Conservation (phyloP, 2,329 filamentous ascomycete species). For the Colletotrichum neosansevieriae region DNA sequence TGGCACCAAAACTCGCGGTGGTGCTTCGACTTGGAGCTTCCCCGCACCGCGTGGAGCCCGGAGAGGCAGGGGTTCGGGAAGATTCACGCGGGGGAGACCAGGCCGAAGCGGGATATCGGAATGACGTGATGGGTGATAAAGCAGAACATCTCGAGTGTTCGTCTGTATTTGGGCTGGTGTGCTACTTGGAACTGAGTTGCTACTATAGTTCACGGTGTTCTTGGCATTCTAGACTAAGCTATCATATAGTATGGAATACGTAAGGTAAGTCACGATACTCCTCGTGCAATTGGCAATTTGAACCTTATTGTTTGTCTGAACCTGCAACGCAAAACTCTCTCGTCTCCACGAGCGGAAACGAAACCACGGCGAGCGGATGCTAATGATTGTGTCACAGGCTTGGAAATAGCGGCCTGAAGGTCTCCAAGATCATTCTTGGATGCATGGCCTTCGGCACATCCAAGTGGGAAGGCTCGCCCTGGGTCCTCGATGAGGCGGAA, state of each 20-base stretch:
- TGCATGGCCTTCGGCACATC: constrained; percentile 51
- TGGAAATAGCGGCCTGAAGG: constrained; percentile 54
- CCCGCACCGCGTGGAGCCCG: constrained; percentile 20
- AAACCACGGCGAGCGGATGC: not conserved
- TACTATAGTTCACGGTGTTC: rapidly evolving
- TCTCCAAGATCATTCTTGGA: constrained; percentile 55
- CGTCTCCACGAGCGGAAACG: too few species aligned
- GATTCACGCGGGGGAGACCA: constrained; percentile 1
- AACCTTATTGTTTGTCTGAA: too few species aligned
- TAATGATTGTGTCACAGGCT: constrained; percentile 43
- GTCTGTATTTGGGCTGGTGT: not conserved
- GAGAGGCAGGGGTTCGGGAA: constrained; percentile 7
- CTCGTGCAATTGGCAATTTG: not conserved
- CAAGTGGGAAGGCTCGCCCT: constrained; percentile 50
- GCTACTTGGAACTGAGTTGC: not conserved
- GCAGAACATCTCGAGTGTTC: not conserved
- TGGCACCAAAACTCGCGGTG: not conserved
- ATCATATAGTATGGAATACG: constrained; percentile 42
- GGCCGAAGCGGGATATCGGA: not conserved
- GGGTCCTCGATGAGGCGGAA: constrained; percentile 52
- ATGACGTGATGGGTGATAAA: constrained; percentile 13
- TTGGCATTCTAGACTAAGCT: not conserved
- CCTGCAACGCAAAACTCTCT: too few species aligned
- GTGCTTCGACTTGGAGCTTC: not conserved
- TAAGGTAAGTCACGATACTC: constrained; percentile 33